Conservation (phyloP, 345 rosid species). For the Noccaea bulbosa region DNA sequence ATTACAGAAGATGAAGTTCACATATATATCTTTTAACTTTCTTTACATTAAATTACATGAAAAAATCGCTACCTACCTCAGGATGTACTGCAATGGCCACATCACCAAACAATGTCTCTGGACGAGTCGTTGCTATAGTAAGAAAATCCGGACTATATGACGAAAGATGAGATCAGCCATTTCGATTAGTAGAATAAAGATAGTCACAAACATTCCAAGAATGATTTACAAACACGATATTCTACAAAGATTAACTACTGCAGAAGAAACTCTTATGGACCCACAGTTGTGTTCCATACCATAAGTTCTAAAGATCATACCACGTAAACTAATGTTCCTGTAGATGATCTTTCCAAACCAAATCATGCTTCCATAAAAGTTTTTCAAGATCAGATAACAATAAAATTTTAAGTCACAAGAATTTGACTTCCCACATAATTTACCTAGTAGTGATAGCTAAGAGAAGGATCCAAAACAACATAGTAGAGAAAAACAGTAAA, state of each 20-base stretch:
- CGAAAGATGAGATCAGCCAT: slow-evolving; percentile 37
- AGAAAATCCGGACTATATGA: slow-evolving; percentile 75
- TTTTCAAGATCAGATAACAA: neutral
- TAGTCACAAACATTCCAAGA: slow-evolving; percentile 14
- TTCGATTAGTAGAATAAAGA: slow-evolving; percentile 16
- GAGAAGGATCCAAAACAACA: neutral
- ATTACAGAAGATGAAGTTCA: too few species aligned
- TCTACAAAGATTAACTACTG: slow-evolving; percentile 10
- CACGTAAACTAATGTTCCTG: slow-evolving; percentile 16
- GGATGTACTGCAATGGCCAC: slow-evolving; percentile 97
- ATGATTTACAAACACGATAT: neutral
- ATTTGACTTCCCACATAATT: neutral
- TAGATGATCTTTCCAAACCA: slow-evolving; percentile 3
- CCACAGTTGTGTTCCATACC: slow-evolving; percentile 23
- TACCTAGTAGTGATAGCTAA: too few species aligned
- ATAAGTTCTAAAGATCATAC: slow-evolving; percentile 19
- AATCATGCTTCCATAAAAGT: neutral
- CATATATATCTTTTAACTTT: too few species aligned
- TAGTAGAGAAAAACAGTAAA: slow-evolving; percentile 5
- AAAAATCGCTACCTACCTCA: slow-evolving; percentile 50
- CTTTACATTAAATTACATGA: too few species aligned
- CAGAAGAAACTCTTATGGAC: slow-evolving; percentile 6
- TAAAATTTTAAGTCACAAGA: neutral
- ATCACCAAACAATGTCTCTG: slow-evolving; percentile 97
- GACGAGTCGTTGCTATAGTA: slow-evolving; percentile 94